Evolutionary conservation across 1,139 yeast species (phyloP), one percentile per base, ranked within the genome.

Genomic region (Williopsis jadinii): DNA sequence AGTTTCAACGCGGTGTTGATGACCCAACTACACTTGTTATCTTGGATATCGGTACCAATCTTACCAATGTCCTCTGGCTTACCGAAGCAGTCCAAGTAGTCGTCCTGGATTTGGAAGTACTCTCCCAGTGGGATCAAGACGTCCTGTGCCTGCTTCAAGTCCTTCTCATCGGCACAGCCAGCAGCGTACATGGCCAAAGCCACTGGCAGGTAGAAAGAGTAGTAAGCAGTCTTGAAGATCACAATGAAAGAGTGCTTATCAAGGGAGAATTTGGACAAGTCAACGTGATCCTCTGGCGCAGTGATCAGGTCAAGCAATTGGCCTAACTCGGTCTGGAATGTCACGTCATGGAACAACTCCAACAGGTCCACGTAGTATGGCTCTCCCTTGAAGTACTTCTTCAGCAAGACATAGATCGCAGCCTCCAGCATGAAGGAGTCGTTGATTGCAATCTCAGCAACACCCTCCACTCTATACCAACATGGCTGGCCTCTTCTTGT

Each of bases 401-500:
- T 92, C 63, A 94, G 75, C 53, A 94, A 69, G 49, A 86, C 71
- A 67, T 92, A 94, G 55, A 94, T 88, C 39, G 96, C 90, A 43
- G 94, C 95, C 66, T 94, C 98, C 52, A 94, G 75, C 95, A 94
- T 87, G 64, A 92, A 94, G 3, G 98, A 79, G 60, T 94, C 99
- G 61, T 94, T 94, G 66, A 94, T 92, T 46, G 99, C 98, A 61
- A 92, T 84, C 63, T 87, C 86, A 35, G 85, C 86, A 43, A 90
- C 95, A 36, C 79, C 80, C 47, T 80, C 83, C 41, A 69, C 75
- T 59, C 70, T 81, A 70, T 90, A 94, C 98, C 98, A 94, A 68
- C 99, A 94, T 54, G 96, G 92, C 66, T 92, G 97, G 43, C 97
- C 97, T 63, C 99, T 82, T 73, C 99, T 85, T 37, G 98, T 94